A percentile compares a stretch with the other conserved stretches of the same genome.
Conservation (phyloP, 345 rosid species). For the Conringia planisiliqua region DNA sequence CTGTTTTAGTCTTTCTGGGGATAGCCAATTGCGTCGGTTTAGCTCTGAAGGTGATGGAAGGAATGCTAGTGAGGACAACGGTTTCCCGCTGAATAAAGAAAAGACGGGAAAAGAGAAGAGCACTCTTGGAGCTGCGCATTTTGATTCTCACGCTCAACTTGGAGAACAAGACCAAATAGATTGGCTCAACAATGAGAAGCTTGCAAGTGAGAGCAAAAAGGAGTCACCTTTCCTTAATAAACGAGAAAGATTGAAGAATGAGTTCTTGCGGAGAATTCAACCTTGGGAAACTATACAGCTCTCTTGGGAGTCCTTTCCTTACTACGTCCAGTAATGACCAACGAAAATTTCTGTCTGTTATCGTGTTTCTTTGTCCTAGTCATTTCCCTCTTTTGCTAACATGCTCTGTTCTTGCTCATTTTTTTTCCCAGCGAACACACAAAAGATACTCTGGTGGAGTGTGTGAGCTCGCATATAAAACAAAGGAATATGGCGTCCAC, state of each 20-base stretch:
- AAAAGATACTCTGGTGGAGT: constrained; percentile 75
- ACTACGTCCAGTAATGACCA: constrained; percentile 64
- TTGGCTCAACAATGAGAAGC: constrained; percentile 81
- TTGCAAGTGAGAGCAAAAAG: constrained; percentile 62
- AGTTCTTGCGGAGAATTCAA: constrained; percentile 67
- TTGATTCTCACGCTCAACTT: constrained; percentile 64
- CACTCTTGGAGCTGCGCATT: constrained; percentile 28
- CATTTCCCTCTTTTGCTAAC: background rate
- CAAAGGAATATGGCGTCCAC: constrained; percentile 45
- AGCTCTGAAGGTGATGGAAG: constrained; percentile 87
- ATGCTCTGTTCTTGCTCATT: constrained; percentile 7
- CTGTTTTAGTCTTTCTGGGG: constrained; percentile 23
- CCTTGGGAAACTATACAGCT: constrained; percentile 91
- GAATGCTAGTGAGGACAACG: constrained; percentile 67
- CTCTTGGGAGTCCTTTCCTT: constrained; percentile 91
- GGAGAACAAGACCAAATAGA: constrained; percentile 91
- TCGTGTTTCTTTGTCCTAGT: background rate
- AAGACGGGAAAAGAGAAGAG: constrained; percentile 36
- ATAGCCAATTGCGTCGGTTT: constrained; percentile 48
- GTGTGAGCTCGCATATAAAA: constrained; percentile 79
- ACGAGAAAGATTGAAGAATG: constrained; percentile 71
- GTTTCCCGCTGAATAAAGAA: constrained; percentile 46
- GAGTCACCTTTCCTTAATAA: constrained; percentile 74
- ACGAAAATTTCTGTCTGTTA: background rate
- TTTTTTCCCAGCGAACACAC: constrained; percentile 55